Percentiles rank a stretch among this genome's conserved stretches.
phyloP scores from a whole-genome alignment of 371 early-diverging fungal species.

The Apophysomyces sp. region DNA sequence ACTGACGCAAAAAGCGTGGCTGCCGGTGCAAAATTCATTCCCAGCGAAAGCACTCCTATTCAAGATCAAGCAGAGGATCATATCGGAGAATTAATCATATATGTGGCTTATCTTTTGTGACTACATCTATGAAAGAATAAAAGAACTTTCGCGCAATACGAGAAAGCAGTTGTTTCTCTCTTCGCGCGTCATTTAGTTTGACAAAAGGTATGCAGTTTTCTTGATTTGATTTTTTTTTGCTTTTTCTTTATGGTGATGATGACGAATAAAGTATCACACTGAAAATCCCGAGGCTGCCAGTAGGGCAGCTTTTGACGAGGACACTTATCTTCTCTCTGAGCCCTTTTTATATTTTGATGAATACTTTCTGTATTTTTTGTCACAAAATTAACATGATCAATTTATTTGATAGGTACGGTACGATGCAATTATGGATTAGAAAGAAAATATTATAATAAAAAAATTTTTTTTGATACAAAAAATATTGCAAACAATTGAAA shows the following conservation, averaged over 20 bases:
- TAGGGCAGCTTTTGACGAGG: background rate
- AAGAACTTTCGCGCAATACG: background rate
- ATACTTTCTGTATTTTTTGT: background rate
- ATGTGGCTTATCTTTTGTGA: too few species aligned
- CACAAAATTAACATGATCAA: background rate
- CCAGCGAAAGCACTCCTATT: too few species aligned
- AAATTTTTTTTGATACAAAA: too few species aligned
- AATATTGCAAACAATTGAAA: background rate
- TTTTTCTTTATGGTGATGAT: background rate
- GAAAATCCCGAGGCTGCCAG: background rate
- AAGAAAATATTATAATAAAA: background rate
- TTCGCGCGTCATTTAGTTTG: background rate
- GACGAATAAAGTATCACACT: background rate
- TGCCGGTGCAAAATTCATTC: too few species aligned
- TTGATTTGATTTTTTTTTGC: background rate
- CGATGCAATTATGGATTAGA: background rate
- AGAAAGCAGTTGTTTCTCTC: background rate
- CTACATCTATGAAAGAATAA: background rate
- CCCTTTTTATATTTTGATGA: background rate
- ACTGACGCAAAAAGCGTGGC: too few species aligned
- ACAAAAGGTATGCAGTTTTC: background rate
- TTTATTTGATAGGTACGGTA: background rate
- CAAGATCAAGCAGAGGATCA: too few species aligned
- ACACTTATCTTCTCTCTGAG: conserved; percentile 4
- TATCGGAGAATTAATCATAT: too few species aligned